phyloP scores from a whole-genome alignment of 2,329 filamentous ascomycete species.

The Arthroderma sp. region DNA sequence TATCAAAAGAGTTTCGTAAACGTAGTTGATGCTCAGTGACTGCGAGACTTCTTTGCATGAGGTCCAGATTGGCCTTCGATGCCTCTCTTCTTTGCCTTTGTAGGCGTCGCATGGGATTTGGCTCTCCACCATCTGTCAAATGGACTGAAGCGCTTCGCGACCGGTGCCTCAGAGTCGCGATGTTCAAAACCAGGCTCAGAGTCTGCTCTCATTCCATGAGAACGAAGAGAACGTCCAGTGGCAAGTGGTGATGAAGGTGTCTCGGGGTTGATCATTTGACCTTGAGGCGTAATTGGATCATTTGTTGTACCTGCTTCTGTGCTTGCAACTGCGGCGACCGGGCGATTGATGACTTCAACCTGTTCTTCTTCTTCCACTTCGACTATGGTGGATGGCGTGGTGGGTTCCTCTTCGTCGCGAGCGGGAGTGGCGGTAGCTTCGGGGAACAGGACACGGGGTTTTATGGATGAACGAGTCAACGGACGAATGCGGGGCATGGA shows the following conservation, averaged over 20 bases:
- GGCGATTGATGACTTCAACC: constrained; percentile 7
- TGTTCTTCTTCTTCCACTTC: constrained; percentile 35
- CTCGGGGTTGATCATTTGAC: constrained; percentile 14
- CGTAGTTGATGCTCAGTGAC: background rate
- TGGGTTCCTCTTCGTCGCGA: constrained; percentile 21
- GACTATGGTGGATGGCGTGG: constrained; percentile 18
- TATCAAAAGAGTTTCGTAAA: background rate
- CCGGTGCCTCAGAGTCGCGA: constrained; percentile 18
- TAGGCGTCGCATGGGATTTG: constrained; percentile 17
- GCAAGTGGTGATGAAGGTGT: constrained; percentile 25
- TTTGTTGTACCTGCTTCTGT: constrained; percentile 13
- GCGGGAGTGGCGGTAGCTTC: constrained; percentile 29
- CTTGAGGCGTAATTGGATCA: constrained; percentile 17
- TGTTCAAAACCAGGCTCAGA: constrained; percentile 19
- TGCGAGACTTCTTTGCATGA: constrained; percentile 9
- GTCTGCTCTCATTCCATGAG: constrained; percentile 20
- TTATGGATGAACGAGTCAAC: constrained; percentile 46
- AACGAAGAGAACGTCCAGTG: constrained; percentile 25
- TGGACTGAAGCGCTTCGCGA: constrained; percentile 26
- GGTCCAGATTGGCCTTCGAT: background rate
- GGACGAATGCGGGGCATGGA: constrained; percentile 31
- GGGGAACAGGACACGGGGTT: constrained; percentile 50
- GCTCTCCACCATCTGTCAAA: constrained; percentile 33
- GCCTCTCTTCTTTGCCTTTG: constrained; percentile 25
- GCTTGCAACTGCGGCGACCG: background rate